Conservation (phyloP, 495 filamentous ascomycete genomes). For the Aspergillus campestris region DNA sequence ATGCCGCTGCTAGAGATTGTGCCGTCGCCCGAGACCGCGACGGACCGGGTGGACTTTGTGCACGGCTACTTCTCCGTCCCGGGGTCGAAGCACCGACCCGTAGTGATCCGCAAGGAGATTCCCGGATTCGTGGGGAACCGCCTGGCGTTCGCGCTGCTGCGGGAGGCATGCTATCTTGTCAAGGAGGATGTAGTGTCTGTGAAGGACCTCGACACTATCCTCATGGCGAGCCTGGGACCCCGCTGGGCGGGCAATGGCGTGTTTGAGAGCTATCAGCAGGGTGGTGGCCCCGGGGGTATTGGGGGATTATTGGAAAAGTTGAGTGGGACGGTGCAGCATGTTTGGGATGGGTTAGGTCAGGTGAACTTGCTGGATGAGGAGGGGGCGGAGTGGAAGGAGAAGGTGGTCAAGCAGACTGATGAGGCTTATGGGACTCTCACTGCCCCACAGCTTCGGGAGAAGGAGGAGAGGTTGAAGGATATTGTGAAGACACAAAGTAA, state of each 20-base stretch:
- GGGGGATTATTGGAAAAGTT: constrained; percentile 49
- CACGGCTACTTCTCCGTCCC: constrained; percentile 41
- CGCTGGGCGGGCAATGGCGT: constrained; percentile 50
- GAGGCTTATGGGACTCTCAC: constrained; percentile 25
- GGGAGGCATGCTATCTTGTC: constrained; percentile 40
- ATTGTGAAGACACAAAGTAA: constrained; percentile 20
- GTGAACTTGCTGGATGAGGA: constrained; percentile 29
- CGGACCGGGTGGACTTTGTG: constrained; percentile 33
- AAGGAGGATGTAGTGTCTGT: constrained; percentile 37
- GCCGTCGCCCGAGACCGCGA: constrained; percentile 32
- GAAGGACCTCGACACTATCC: constrained; percentile 37
- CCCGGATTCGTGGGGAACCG: constrained; percentile 45
- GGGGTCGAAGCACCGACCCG: constrained; percentile 34
- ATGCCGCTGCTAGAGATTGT: constrained; percentile 57
- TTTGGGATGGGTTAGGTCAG: constrained; percentile 43
- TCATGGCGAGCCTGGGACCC: constrained; percentile 43
- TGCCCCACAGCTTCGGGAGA: constrained; percentile 13
- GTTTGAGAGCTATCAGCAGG: constrained; percentile 54
- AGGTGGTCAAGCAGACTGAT: constrained; percentile 28
- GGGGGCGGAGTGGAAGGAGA: constrained; percentile 30
- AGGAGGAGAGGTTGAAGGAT: constrained; percentile 23
- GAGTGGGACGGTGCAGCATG: constrained; percentile 44
- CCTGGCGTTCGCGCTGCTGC: constrained; percentile 39
- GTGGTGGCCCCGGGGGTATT: constrained; percentile 47
- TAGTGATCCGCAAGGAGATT: constrained; percentile 47